Evolutionary conservation across 345 rosid species (phyloP), one percentile per base, ranked within the genome.

Genomic region (Brassica carinata): DNA sequence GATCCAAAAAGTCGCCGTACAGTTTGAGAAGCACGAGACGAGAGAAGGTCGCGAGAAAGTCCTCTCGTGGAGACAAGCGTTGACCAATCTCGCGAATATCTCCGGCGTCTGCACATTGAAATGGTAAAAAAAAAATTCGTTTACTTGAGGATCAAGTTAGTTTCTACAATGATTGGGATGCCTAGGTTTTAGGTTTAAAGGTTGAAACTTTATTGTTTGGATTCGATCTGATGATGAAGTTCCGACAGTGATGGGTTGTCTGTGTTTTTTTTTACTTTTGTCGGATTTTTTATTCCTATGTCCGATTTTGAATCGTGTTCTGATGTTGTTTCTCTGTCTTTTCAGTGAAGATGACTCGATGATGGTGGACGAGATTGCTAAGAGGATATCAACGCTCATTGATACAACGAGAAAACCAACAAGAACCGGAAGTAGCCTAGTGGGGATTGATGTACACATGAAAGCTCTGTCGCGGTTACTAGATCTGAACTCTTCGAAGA

Each of bases 381-480:
- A 69, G 2, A 33, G 18, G 2, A 73, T 85, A 27, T 62, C 72
- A 53, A 11, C 80, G 26, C 10, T 6, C 36, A 11, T 3, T 59
- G n/a, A 1, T 5, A 14, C 31, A 5, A 31, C 17, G 26, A 38
- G 17, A n/a, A 51, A 45, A 45, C 55, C 38, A 59, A 8, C 0
- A 61, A 17, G 66, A 6, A 51, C 18, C 2, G 58, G 58, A 51
- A 51, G 58, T 51, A 64, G 64, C 18, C 17, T 77, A 0, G 77
- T 73, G 17, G 90, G 84, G 59, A 31, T 87, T 8, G 80, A 82
- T 4, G 48, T 7, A 3, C 85, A 75, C 8, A 53, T 84, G 31
- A 27, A 72, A 31, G 58, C 75, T 1, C 38, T 61, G 3, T 8
- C 55, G 7, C 13, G 27, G 19, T 36, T 70, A 27, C 0, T 75